phyloP scores from a whole-genome alignment of 345 rosid species.

The Hibiscus tridactylites region DNA sequence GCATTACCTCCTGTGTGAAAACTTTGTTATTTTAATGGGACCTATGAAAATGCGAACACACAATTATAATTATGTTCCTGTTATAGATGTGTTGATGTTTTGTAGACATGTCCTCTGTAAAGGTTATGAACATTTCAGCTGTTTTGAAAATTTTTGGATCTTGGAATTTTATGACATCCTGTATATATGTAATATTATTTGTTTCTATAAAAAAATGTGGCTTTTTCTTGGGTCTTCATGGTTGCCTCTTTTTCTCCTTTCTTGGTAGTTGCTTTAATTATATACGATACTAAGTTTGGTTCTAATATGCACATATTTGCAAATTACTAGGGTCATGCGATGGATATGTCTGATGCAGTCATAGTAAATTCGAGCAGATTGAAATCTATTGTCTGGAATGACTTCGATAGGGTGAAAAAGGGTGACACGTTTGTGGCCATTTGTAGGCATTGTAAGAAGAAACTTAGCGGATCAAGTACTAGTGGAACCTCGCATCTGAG shows the following conservation, averaged over 20 bases:
- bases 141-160: not conserved
- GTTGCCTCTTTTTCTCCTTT: not conserved
- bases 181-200: not conserved
- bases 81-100: not conserved
- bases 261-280: not conserved
- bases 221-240: not conserved
- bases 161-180: not conserved
- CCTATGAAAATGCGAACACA: not conserved
- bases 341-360: constrained; percentile 81
- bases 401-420: constrained; percentile 67
- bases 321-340: constrained; percentile 25
- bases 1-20: not conserved
- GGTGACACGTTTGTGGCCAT: constrained; percentile 63
- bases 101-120: not conserved
- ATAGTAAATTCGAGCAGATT: constrained; percentile 58
- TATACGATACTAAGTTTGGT: not conserved
- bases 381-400: constrained; percentile 85
- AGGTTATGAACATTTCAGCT: not conserved
- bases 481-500: constrained; percentile 84
- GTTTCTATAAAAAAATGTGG: not conserved
- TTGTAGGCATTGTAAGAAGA: constrained; percentile 76
- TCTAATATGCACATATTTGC: constrained; percentile 18
- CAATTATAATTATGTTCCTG: not conserved
- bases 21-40: not conserved
- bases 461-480: constrained; percentile 70